Percentiles rank a stretch among this genome's conserved stretches.
These are phyloP conservation scores for Ceratobasidium sp. DNA, from an alignment of 1,284 basidiomycete genomes.

Conservation along the genomic window DNA sequence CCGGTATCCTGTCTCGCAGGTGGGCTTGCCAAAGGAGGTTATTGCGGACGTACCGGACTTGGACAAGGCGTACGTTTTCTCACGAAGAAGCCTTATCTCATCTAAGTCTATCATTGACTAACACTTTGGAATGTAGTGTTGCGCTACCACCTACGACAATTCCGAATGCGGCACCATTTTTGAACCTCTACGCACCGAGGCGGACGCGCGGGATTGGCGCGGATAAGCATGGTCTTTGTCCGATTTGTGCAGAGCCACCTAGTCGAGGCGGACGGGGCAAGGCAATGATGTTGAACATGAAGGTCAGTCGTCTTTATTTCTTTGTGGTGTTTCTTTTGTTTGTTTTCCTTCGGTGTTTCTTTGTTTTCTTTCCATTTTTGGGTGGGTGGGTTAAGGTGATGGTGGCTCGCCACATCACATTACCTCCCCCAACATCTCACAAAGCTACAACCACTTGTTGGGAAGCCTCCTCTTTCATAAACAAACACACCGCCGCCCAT, in stretches of 20 bases:
- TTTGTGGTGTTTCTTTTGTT: neutral
- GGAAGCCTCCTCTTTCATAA: too few relatives aligned
- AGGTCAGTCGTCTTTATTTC: constrained; percentile 63
- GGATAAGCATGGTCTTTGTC: constrained; percentile 78
- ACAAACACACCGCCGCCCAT: neutral
- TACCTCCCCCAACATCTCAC: too few relatives aligned
- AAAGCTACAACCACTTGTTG: neutral
- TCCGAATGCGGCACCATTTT: constrained; percentile 26
- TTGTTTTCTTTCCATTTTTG: neutral
- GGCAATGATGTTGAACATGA: constrained; percentile 77
- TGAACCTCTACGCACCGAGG: constrained; percentile 81
- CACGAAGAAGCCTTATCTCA: constrained; percentile 7
- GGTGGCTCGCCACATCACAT: too few relatives aligned
- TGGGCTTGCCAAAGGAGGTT: constrained; percentile 32
- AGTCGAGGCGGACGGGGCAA: constrained; percentile 71
- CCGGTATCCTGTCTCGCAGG: constrained; percentile 32
- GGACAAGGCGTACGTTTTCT: constrained; percentile 27
- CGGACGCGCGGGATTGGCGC: constrained; percentile 75
- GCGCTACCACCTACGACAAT: constrained; percentile 32
- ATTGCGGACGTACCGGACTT: constrained; percentile 13
- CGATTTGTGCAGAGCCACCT: constrained; percentile 72
- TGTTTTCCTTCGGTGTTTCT: constrained; percentile 37
- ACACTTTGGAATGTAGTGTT: neutral
- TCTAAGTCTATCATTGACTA: neutral
- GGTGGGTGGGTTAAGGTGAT: too few relatives aligned